Evolutionary conservation across 2,329 filamentous ascomycete species (phyloP).

Genomic region (Lecanicillium sp.): DNA sequence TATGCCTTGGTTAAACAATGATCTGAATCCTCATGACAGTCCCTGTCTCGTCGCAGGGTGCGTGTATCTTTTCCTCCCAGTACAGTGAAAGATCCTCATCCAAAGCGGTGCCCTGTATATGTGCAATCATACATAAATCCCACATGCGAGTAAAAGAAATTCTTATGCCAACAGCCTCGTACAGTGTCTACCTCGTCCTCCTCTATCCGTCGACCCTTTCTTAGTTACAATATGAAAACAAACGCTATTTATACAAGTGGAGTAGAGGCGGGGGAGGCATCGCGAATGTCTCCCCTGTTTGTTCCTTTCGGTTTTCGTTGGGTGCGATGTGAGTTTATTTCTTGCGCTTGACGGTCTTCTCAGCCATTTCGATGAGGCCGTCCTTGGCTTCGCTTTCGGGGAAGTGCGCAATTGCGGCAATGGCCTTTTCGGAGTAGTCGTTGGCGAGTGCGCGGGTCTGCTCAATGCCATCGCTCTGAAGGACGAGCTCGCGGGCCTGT

Average conservation of each 20-base stretch:
- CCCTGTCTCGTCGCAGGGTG: neutral
- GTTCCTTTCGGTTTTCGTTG: conserved; percentile 13
- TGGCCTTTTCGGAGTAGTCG: conserved; percentile 83
- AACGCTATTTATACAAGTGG: conserved; percentile 17
- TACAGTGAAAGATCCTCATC: neutral
- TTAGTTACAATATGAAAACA: conserved; percentile 1
- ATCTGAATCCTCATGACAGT: neutral
- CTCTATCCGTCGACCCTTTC: neutral
- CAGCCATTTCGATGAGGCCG: conserved; percentile 87
- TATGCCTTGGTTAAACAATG: neutral
- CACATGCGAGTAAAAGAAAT: neutral
- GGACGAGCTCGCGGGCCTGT: conserved; percentile 81
- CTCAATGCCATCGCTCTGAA: conserved; percentile 78
- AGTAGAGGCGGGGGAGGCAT: conserved; percentile 3
- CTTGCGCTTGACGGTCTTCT: conserved; percentile 81
- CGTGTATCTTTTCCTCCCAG: neutral
- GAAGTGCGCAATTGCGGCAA: conserved; percentile 75
- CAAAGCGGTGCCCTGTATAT: conserved; percentile 2
- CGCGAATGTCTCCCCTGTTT: neutral
- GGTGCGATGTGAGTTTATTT: conserved; percentile 50
- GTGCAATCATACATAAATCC: conserved; percentile 5
- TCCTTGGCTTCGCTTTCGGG: conserved; percentile 93
- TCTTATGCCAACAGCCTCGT: neutral
- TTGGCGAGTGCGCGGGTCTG: conserved; percentile 87
- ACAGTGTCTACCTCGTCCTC: neutral